Base-by-base conservation (phyloP, 768 basidiomycete genomes). In the Suillus paluster region DNA sequence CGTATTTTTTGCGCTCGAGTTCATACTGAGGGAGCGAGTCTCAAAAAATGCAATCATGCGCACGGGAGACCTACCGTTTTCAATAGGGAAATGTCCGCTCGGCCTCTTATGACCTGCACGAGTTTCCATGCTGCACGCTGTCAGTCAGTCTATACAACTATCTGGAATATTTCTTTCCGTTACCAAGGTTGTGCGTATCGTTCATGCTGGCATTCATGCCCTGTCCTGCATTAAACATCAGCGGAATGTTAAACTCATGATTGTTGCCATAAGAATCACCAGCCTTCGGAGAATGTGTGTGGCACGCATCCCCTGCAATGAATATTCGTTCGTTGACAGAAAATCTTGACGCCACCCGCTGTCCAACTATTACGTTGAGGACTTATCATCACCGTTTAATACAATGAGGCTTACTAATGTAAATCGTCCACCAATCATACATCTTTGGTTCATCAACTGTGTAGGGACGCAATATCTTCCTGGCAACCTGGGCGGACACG, bases 181-280 rank as follows among this genome's bases (percentile, higher is more conserved):
- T 46, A 83, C 86, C 82, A n/a, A 92, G 80, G 67, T 91, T 91
- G 65, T 89, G 89, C 17, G 86, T 82, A 68, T 91, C 90, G 56
- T 84, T 86, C 85, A 91, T 90, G 63, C 86, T 86, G 8, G 88
- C 89, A 66, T 90, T 90, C 89, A 89, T 87, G 15, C 88, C 90
- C 70, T 91, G 90, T n/a, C 89, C 86, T 86, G 33, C 39, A 62
- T 5, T 25, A 36, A n/a, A 1, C 19, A 38, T 41, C 36, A 59
- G 34, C 46, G 30, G 34, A 50, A 33, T 4, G 12, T 46, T 23
- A 25, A 15, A 17, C 15, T 17, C 14, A 44, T 34, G 34, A 46
- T 25, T 46, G 4, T 25, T n/a, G 44, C 7, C 48, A 23, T 21
- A 23, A 3, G 7, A 54, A 75, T 44, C 45, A 85, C 87, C 85